Conservation (phyloP, 176 grass and related monocot genomes). For the Bolboschoenus planiculmis region DNA sequence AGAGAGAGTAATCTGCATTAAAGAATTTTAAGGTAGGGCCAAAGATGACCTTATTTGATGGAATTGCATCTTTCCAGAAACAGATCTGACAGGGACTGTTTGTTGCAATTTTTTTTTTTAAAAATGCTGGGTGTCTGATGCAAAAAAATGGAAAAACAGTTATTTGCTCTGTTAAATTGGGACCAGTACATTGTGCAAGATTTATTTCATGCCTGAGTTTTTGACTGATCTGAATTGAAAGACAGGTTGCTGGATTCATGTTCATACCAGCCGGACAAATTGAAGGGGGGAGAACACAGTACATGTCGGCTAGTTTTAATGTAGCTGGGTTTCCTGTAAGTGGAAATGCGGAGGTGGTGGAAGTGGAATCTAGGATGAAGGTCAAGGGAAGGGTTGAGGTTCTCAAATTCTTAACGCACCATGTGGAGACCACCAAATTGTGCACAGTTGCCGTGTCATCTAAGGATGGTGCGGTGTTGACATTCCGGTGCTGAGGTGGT, state of each 20-base stretch:
- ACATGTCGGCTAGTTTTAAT: conserved; percentile 60
- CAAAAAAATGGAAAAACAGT: not conserved
- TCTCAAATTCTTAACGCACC: conserved; percentile 69
- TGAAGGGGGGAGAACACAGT: conserved; percentile 47
- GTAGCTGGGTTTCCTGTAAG: conserved; percentile 52
- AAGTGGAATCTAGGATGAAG: conserved; percentile 68
- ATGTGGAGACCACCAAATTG: conserved; percentile 46
- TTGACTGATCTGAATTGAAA: conserved; percentile 23
- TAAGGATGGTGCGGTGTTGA: conserved; percentile 47
- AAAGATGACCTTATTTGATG: not conserved
- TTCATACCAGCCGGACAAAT: conserved; percentile 92
- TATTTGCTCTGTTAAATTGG: not conserved
- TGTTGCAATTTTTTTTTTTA: not conserved
- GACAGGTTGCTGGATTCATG: conserved; percentile 56
- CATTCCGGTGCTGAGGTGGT: conserved; percentile 52
- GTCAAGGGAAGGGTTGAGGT: conserved; percentile 69
- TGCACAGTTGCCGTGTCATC: conserved; percentile 66
- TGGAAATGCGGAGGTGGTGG: conserved; percentile 29
- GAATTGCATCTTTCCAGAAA: not conserved
- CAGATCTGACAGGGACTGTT: not conserved
- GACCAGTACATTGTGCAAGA: not conserved
- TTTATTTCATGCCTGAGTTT: not conserved
- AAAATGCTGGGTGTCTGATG: not conserved
- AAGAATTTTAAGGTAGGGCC: not conserved
- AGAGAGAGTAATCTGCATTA: not conserved